phyloP scores from a whole-genome alignment of 352 stramenopile genomes.

The Phytophthora sojae region DNA sequence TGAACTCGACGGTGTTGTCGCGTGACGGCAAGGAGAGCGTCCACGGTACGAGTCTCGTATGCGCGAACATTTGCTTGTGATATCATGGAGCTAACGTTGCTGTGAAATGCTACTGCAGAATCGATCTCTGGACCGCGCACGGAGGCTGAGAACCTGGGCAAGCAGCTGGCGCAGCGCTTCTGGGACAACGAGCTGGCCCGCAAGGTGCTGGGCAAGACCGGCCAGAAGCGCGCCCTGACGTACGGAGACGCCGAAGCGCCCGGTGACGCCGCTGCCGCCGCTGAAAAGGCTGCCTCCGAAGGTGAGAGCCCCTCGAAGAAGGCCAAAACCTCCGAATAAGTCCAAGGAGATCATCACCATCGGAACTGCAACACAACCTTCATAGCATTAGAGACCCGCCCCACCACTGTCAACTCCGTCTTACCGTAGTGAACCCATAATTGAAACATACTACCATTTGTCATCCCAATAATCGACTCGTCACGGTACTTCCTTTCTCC shows the following conservation, averaged over 20 bases:
- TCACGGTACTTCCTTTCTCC: background rate
- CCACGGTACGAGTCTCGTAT: conserved; percentile 37
- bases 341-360: background rate
- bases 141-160: conserved; percentile 69
- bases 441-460: background rate
- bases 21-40: conserved; percentile 73
- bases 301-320: conserved; percentile 23
- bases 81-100: background rate
- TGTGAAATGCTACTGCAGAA: conserved; percentile 17
- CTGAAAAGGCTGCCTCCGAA: conserved; percentile 27
- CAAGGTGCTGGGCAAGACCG: conserved; percentile 64
- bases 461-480: background rate
- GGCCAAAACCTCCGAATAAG: conserved; percentile 32
- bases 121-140: conserved; percentile 62
- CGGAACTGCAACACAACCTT: background rate
- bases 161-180: conserved; percentile 71
- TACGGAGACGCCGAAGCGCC: conserved; percentile 78
- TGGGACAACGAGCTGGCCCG: conserved; percentile 59
- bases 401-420: background rate
- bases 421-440: background rate
- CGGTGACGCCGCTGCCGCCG: conserved; percentile 71
- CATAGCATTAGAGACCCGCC: conserved; percentile 14
- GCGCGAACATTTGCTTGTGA: background rate
- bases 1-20: conserved; percentile 77
- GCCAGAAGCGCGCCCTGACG: conserved; percentile 78